These are phyloP conservation scores for Xylaria hypoxylon DNA, from an alignment of 2,329 filamentous ascomycete genomes.

Conservation along the genomic window DNA sequence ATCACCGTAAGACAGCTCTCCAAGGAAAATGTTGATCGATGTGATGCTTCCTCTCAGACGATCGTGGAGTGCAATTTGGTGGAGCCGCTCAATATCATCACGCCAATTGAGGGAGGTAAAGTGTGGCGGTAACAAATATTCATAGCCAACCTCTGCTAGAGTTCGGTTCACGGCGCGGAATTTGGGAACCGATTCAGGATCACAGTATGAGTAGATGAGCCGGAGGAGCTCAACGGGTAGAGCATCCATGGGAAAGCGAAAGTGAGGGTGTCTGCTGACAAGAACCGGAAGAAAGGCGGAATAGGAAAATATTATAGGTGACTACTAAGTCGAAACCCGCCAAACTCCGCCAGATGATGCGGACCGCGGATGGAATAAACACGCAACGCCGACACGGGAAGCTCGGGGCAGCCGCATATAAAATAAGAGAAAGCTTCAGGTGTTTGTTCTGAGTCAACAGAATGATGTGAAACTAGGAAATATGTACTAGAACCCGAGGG, in stretches of 20 bases:
- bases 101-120: constrained; percentile 60
- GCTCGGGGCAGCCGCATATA: constrained; percentile 25
- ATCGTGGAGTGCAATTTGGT: constrained; percentile 57
- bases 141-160: constrained; percentile 57
- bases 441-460: constrained; percentile 30
- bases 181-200: constrained; percentile 53
- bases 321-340: constrained; percentile 18
- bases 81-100: constrained; percentile 59
- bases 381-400: constrained; percentile 39
- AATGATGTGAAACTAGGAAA: constrained; percentile 35
- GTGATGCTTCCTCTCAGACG: constrained; percentile 57
- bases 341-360: constrained; percentile 45
- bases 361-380: constrained; percentile 29
- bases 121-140: constrained; percentile 55
- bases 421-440: constrained; percentile 37
- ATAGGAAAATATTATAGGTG: constrained; percentile 26
- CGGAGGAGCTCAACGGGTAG: constrained; percentile 57
- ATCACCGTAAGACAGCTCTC: constrained; percentile 57
- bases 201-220: constrained; percentile 58
- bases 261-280: constrained; percentile 19
- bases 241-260: constrained; percentile 47
- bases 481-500: constrained; percentile 40
- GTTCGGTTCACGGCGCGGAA: constrained; percentile 56
- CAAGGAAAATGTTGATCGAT: constrained; percentile 60
- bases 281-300: constrained; percentile 32